A percentile compares a stretch with the other conserved stretches of the same genome.
These are phyloP conservation scores for Juncus effusus DNA, from an alignment of 176 grass and related monocot genomes.

Conservation along the genomic window DNA sequence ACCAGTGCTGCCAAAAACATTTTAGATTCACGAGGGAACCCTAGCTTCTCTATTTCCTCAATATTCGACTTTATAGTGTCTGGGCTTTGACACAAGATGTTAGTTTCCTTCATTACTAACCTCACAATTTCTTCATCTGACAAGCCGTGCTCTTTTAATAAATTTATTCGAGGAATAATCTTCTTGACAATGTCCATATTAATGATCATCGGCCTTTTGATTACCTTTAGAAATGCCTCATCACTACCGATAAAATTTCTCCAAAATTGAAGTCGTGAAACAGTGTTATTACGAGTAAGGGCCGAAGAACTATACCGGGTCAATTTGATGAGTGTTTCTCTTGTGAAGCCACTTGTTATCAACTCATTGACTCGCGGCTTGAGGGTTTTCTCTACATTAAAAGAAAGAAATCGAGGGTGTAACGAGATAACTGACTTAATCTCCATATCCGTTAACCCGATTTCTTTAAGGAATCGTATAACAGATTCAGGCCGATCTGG, in stretches of 20 bases:
- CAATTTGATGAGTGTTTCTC: slow-evolving; percentile 1
- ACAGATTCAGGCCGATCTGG: slow-evolving; percentile 4
- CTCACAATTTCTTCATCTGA: not conserved
- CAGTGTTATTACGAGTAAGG: not conserved
- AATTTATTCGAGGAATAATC: slow-evolving; percentile 2
- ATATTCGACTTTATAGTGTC: slow-evolving; percentile 2
- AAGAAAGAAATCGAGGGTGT: not conserved
- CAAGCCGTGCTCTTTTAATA: slow-evolving; percentile 9
- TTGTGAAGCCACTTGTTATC: not conserved
- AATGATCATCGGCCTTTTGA: not conserved
- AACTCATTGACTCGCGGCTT: not conserved
- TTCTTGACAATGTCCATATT: not conserved
- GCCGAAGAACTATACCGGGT: not conserved
- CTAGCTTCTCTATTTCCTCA: slow-evolving; percentile 7
- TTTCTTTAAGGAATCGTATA: slow-evolving; percentile 12
- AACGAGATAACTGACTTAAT: not conserved
- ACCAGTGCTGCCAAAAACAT: not conserved
- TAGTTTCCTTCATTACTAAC: not conserved
- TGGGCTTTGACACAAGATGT: not conserved
- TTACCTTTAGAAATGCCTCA: not conserved
- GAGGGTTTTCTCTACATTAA: not conserved
- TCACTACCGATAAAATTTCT: not conserved
- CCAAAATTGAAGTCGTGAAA: slow-evolving; percentile 1
- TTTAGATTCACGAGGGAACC: not conserved
- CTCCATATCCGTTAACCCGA: not conserved